phyloP scores from a whole-genome alignment of 192 early-diverging fungal species.

The Linnemannia hyalina region DNA sequence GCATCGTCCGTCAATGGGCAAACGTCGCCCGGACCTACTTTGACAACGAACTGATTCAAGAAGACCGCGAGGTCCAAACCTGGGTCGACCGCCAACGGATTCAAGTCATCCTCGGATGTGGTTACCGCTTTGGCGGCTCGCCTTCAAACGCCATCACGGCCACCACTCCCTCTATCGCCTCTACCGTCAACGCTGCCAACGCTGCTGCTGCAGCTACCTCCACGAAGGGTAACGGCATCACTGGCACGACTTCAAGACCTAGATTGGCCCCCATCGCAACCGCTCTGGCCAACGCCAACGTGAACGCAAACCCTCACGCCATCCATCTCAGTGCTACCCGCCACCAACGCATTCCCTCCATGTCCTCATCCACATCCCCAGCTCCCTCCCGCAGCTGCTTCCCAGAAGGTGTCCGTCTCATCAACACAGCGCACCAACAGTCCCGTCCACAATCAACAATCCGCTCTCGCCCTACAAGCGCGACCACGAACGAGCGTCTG shows the following conservation, averaged over 20 bases:
- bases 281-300: conserved; percentile 5
- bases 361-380: not conserved
- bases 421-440: not conserved
- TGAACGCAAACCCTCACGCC: not conserved
- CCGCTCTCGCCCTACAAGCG: conserved; percentile 28
- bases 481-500: not conserved
- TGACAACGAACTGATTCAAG: conserved; percentile 33
- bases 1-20: conserved; percentile 46
- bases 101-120: conserved; percentile 33
- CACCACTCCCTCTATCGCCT: not conserved
- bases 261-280: conserved; percentile 23
- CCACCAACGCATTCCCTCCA: not conserved
- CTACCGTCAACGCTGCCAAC: not conserved
- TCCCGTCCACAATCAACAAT: not conserved
- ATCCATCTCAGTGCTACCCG: not conserved
- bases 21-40: conserved; percentile 31
- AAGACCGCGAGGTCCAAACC: conserved; percentile 34
- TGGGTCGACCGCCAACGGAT: conserved; percentile 52
- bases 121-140: not conserved
- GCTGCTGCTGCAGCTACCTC: not conserved
- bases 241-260: not conserved
- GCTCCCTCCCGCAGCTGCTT: not conserved
- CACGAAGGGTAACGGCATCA: not conserved
- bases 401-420: conserved; percentile 22
- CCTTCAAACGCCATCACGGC: not conserved